Conservation (phyloP, 148 eudicot genomes). For the Silene conica region DNA sequence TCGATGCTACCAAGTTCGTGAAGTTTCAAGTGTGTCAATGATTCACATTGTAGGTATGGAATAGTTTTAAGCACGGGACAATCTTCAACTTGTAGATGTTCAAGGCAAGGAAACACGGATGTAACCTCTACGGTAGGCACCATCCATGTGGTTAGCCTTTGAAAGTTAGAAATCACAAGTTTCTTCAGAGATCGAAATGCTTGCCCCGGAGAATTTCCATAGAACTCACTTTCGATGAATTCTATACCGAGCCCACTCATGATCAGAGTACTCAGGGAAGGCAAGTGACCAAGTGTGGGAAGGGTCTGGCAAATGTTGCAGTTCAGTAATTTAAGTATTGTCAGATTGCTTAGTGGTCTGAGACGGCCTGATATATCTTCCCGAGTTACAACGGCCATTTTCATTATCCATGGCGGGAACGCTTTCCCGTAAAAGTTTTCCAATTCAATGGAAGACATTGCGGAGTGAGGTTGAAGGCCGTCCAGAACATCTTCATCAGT, state of each 20-base stretch:
- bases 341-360: background rate
- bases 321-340: background rate
- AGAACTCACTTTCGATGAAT: background rate
- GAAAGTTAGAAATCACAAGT: background rate
- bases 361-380: too few species aligned
- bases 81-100: background rate
- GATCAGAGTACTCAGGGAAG: background rate
- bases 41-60: background rate
- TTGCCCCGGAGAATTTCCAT: background rate
- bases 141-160: conserved; percentile 6
- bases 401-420: conserved; percentile 9
- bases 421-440: background rate
- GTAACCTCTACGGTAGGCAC: background rate
- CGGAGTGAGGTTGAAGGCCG: conserved; percentile 1
- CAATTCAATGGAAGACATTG: background rate
- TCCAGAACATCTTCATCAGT: conserved; percentile 13
- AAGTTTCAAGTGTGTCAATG: conserved; percentile 1
- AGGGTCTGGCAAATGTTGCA: background rate
- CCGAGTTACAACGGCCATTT: background rate
- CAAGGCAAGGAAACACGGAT: conserved; percentile 5
- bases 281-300: conserved; percentile 10
- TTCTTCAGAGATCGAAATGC: background rate
- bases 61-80: conserved; percentile 6
- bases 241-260: background rate
- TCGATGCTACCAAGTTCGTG: conserved; percentile 2